Evolutionary conservation across 495 filamentous ascomycete genomes (phyloP), one percentile per base, ranked within the genome.

Genomic region (Penicillium simplicissimum): DNA sequence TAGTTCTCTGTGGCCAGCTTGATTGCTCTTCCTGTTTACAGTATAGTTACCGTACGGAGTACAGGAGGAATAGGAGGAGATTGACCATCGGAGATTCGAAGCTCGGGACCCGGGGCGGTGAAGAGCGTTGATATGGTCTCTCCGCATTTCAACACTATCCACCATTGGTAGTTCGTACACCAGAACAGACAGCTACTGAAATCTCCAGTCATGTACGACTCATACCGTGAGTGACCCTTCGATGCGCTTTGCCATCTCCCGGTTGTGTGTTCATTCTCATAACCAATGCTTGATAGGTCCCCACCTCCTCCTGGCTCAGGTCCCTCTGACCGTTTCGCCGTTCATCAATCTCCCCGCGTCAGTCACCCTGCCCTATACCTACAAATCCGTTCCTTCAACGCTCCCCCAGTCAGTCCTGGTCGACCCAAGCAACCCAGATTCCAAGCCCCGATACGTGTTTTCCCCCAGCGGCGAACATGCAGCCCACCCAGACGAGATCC

Each of bases 311-410:
- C 90, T 98, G 48, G 90, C 91, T 62, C 95, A 98, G 76, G 85
- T 97, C 55, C 91, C 93, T 55, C 83, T 98, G 53, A 94, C 91
- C 60, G 92, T 97, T 57, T 97, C 93, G 34, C 95, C 95, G 25
- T 97, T 96, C 81, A 87, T 97, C 74, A 89, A 87, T 61, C 91
- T 98, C 40, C 95, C 96, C 33, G 87, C 90, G 9, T 88, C 95
- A 28, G 88, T 93, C 49, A 97, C 95, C 3, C 86, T 98, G 2
- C 95, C 95, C 35, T 98, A 97, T 79, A 96, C 90, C 47, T 98
- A 97, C 84, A 93, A 91, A 70, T 81, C 87, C 5, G 87, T 98
- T 62, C 88, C 95, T 0, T 91, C 90, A 7, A 88, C 90, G 1
- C 83, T 98, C 0, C 95, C 95, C 0, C 88, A 89, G 1, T 91